Percentiles rank a stretch among this genome's conserved stretches.
Evolutionary conservation across 2,329 filamentous ascomycete genomes (phyloP).

Genomic region (Ceratocystis colombiana): DNA sequence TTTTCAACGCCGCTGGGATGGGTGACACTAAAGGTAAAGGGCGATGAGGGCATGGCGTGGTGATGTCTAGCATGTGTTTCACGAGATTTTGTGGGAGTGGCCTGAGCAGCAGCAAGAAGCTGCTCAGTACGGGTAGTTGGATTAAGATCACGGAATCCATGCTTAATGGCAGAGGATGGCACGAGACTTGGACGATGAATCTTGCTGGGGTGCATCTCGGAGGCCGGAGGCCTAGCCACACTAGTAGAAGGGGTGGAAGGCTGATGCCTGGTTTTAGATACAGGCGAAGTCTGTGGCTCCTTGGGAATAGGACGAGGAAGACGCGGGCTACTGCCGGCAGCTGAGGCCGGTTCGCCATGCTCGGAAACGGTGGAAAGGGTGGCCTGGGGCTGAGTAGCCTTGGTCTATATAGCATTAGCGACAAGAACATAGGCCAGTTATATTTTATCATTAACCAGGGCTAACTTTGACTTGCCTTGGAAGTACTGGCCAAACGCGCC

Average conservation of each 20-base stretch:
- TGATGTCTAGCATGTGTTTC: slow-evolving; percentile 51
- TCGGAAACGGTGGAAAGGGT: slow-evolving; percentile 39
- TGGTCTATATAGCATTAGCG: slow-evolving; percentile 25
- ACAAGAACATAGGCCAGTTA: neutral
- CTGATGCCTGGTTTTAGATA: slow-evolving; percentile 21
- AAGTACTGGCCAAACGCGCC: slow-evolving; percentile 36
- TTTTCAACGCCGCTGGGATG: slow-evolving; percentile 38
- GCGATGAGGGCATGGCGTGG: slow-evolving; percentile 42
- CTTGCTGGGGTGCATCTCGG: slow-evolving; percentile 88
- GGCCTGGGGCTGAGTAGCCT: slow-evolving; percentile 31
- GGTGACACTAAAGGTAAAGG: slow-evolving; percentile 56
- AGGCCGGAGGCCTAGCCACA: slow-evolving; percentile 57
- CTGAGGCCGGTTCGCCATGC: slow-evolving; percentile 33
- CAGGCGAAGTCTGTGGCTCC: slow-evolving; percentile 20
- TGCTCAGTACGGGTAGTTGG: slow-evolving; percentile 24
- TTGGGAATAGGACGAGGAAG: slow-evolving; percentile 16
- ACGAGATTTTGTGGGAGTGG: slow-evolving; percentile 27
- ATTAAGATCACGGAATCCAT: slow-evolving; percentile 70
- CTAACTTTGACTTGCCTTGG: slow-evolving; percentile 33
- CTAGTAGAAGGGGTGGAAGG: slow-evolving; percentile 53
- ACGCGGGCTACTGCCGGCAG: slow-evolving; percentile 13
- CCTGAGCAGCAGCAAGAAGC: slow-evolving; percentile 36
- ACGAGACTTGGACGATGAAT: slow-evolving; percentile 65
- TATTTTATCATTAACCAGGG: neutral
- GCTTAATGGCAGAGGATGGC: slow-evolving; percentile 66